Conservation (phyloP, 2,329 filamentous ascomycete species). For the Alternaria brassicicola region DNA sequence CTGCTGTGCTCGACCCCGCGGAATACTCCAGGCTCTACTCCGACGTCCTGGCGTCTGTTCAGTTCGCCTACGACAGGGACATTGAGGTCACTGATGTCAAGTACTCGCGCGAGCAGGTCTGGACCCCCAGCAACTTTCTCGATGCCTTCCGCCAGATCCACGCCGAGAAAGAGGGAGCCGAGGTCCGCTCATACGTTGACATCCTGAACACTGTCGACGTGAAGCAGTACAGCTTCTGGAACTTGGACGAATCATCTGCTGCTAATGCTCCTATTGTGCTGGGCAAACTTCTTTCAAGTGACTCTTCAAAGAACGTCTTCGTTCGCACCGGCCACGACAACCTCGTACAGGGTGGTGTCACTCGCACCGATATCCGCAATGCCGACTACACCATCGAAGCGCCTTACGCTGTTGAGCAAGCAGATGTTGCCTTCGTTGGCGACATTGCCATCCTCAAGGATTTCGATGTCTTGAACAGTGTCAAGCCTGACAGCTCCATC, state of each 20-base stretch:
- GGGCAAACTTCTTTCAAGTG: conserved; percentile 64
- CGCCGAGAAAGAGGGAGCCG: conserved; percentile 49
- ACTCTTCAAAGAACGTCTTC: conserved; percentile 66
- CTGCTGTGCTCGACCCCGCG: conserved; percentile 74
- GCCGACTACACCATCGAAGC: conserved; percentile 84
- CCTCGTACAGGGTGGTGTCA: conserved; percentile 72
- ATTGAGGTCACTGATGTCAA: conserved; percentile 82
- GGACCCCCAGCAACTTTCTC: conserved; percentile 63
- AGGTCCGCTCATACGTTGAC: conserved; percentile 56
- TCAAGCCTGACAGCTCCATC: conserved; percentile 74
- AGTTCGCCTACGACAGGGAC: conserved; percentile 66
- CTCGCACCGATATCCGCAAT: conserved; percentile 84
- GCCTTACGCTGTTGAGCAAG: conserved; percentile 78
- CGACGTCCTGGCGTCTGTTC: conserved; percentile 85
- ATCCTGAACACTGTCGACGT: conserved; percentile 61
- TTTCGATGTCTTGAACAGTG: conserved; percentile 72
- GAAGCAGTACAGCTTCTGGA: conserved; percentile 93
- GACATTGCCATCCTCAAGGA: conserved; percentile 80
- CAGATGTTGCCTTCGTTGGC: conserved; percentile 79
- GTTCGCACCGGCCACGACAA: conserved; percentile 67
- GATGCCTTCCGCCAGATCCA: conserved; percentile 56
- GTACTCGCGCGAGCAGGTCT: conserved; percentile 76
- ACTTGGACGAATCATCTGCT: conserved; percentile 75
- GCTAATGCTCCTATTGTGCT: conserved; percentile 67
- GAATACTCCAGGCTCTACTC: conserved; percentile 85